phyloP scores from a whole-genome alignment of 2,329 filamentous ascomycete species.

The Blumeria hordei region DNA sequence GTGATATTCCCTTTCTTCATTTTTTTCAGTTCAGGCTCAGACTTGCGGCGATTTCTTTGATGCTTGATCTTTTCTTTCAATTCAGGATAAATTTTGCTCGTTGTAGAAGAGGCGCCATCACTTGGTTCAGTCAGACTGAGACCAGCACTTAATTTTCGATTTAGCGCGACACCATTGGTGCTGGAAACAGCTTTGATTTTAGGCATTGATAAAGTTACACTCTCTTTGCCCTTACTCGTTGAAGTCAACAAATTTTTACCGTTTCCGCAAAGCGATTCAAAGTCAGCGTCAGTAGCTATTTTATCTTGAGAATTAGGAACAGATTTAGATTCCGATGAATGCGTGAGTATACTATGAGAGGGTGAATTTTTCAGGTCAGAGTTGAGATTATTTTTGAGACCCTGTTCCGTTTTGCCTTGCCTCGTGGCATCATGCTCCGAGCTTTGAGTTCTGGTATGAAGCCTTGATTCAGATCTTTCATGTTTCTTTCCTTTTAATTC shows the following conservation, averaged over 20 bases:
- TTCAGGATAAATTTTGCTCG: not conserved
- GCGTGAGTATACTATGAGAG: not conserved
- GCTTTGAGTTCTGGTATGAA: constrained; percentile 5
- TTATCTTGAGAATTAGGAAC: not conserved
- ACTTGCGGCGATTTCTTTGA: not conserved
- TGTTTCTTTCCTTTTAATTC: constrained; percentile 7
- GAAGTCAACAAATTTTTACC: not conserved
- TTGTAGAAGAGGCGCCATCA: not conserved
- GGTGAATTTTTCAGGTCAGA: not conserved
- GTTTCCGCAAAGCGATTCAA: not conserved
- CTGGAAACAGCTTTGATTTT: not conserved
- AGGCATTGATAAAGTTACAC: not conserved
- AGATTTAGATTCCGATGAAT: not conserved
- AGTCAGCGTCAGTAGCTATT: not conserved
- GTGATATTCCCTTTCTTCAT: not conserved
- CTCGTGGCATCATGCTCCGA: constrained; percentile 3
- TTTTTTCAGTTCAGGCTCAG: constrained; percentile 21
- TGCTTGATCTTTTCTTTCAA: not conserved
- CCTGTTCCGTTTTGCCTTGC: constrained; percentile 2
- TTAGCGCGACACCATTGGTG: constrained; percentile 4
- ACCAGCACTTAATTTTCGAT: constrained; percentile 10
- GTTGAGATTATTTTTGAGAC: not conserved
- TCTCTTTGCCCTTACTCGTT: not conserved
- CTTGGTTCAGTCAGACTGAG: constrained; percentile 15
- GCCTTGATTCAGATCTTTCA: constrained; percentile 5